Percentiles rank a stretch among this genome's conserved stretches.
phyloP scores from a whole-genome alignment of 306 rosid genomes.

The Lotus japonicus region DNA sequence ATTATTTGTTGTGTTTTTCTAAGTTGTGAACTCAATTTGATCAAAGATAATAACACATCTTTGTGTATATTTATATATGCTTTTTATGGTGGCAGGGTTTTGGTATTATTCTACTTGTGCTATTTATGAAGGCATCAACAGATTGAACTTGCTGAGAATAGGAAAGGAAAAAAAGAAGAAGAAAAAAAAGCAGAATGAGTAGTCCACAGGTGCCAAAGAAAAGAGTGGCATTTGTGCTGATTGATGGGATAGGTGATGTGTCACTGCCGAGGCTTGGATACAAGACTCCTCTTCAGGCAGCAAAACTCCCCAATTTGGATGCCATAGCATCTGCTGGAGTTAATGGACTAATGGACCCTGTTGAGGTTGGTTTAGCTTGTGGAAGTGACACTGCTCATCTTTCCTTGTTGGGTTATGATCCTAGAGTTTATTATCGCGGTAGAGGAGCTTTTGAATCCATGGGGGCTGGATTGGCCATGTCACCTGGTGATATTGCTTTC shows the following conservation, averaged over 20 bases:
- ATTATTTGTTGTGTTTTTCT: not conserved
- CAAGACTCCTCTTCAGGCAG: slow-evolving; percentile 88
- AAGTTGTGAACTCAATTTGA: not conserved
- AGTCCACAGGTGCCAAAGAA: slow-evolving; percentile 50
- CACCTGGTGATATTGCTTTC: slow-evolving; percentile 96
- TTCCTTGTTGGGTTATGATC: slow-evolving; percentile 83
- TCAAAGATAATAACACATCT: not conserved
- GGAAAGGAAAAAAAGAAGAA: not conserved
- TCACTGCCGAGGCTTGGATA: slow-evolving; percentile 72
- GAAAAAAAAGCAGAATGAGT: slow-evolving; percentile 32
- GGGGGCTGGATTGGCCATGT: slow-evolving; percentile 99
- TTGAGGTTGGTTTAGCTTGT: slow-evolving; percentile 93
- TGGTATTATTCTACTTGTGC: slow-evolving; percentile 17
- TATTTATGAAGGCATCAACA: slow-evolving; percentile 2
- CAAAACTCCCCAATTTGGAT: slow-evolving; percentile 72
- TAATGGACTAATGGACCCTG: slow-evolving; percentile 95
- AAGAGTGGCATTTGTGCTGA: slow-evolving; percentile 91
- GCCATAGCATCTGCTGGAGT: slow-evolving; percentile 85
- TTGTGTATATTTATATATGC: not conserved
- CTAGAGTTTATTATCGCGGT: slow-evolving; percentile 84
- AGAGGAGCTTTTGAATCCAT: slow-evolving; percentile 97
- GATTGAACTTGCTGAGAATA: slow-evolving; percentile 18
- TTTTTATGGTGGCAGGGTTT: slow-evolving; percentile 17
- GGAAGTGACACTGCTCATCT: slow-evolving; percentile 99
- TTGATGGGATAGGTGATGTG: slow-evolving; percentile 95